These are phyloP conservation scores for Stereum hirsutum DNA, from an alignment of 1,284 basidiomycete species.

Conservation along the genomic window DNA sequence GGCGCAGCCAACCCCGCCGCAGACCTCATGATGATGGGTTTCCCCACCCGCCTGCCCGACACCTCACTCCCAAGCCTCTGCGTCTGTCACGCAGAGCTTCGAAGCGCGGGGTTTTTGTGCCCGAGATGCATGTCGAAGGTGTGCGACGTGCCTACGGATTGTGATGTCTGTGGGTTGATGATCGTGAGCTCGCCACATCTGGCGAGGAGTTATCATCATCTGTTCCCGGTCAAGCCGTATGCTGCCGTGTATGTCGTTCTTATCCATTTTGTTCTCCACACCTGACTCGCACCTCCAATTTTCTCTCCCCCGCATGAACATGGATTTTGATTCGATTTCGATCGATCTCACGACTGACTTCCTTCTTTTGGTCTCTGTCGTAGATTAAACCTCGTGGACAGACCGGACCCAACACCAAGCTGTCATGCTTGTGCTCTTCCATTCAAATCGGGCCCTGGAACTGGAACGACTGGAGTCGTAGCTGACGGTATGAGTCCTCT, in stretches of 20 bases:
- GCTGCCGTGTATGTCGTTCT: constrained; percentile 58
- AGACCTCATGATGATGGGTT: constrained; percentile 99
- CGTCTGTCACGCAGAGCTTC: constrained; percentile 88
- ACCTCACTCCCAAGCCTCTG: constrained; percentile 80
- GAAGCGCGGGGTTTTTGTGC: constrained; percentile 89
- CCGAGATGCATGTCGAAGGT: constrained; percentile 89
- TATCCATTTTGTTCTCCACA: constrained; percentile 1
- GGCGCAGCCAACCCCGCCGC: constrained; percentile 57
- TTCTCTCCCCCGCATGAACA: too few relatives aligned
- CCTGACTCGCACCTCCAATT: too few relatives aligned
- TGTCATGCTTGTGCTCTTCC: constrained; percentile 70
- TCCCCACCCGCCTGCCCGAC: constrained; percentile 85
- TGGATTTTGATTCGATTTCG: too few relatives aligned
- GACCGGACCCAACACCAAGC: constrained; percentile 21
- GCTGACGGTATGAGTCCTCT: constrained; percentile 67
- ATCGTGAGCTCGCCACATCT: constrained; percentile 97
- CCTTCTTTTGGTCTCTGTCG: constrained; percentile 5
- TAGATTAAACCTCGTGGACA: constrained; percentile 29
- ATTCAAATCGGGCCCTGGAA: constrained; percentile 38
- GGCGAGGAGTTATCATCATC: constrained; percentile 89
- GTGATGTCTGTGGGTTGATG: constrained; percentile 94
- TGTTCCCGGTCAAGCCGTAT: constrained; percentile 86
- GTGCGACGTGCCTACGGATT: constrained; percentile 98
- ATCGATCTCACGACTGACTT: neutral
- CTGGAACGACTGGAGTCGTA: constrained; percentile 21